Conservation (phyloP, 345 rosid species). For the Erucastrum elatum region DNA sequence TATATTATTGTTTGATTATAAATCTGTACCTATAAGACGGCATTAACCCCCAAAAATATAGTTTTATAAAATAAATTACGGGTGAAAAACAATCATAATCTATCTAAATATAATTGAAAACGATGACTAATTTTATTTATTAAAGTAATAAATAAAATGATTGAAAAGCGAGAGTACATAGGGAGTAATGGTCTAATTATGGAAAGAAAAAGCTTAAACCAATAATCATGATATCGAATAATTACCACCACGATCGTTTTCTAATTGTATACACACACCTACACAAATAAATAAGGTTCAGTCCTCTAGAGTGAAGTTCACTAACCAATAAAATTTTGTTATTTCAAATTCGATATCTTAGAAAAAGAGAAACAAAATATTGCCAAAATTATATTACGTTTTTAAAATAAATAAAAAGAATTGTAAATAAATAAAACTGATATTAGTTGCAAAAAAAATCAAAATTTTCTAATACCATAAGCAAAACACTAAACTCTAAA, state of each 20-base stretch:
- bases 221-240: conserved; percentile 21
- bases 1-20: too few relatives aligned
- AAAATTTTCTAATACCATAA: too few relatives aligned
- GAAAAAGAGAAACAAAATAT: too few relatives aligned
- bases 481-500: too few relatives aligned
- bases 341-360: too few relatives aligned
- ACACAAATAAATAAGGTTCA: not conserved
- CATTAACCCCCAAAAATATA: not conserved
- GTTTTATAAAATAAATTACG: not conserved
- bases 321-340: too few relatives aligned
- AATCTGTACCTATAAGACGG: too few relatives aligned
- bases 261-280: not conserved
- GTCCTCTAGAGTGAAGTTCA: too few relatives aligned
- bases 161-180: not conserved
- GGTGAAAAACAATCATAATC: not conserved
- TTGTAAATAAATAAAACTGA: too few relatives aligned
- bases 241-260: conserved; percentile 29
- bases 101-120: not conserved
- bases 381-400: too few relatives aligned
- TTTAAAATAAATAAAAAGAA: too few relatives aligned
- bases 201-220: conserved; percentile 22
- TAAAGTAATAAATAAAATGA: not conserved
- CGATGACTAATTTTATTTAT: not conserved
- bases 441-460: too few relatives aligned
- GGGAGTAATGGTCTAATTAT: conserved; percentile 27